Conservation (phyloP, 2,329 filamentous ascomycete species). For the Xylogone sp. region DNA sequence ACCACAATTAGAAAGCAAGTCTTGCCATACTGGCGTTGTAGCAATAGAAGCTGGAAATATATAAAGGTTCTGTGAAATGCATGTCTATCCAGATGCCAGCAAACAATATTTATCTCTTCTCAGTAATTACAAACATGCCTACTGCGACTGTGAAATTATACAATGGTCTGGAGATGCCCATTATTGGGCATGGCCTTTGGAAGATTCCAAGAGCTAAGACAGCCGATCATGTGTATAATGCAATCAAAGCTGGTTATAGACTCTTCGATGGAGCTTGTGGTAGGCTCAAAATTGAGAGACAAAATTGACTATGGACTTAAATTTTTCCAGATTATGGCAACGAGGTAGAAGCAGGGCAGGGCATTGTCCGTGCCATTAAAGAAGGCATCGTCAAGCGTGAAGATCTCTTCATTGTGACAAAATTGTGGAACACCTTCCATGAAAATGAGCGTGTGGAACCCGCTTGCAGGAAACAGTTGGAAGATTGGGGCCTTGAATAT, state of each 20-base stretch:
- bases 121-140: neutral
- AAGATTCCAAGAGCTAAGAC: slow-evolving; percentile 59
- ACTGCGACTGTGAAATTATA: slow-evolving; percentile 30
- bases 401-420: slow-evolving; percentile 89
- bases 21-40: no score
- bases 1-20: no score
- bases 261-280: slow-evolving; percentile 53
- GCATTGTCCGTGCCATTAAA: slow-evolving; percentile 73
- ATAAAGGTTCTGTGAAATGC: no score
- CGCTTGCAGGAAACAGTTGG: slow-evolving; percentile 72
- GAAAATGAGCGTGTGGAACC: slow-evolving; percentile 72
- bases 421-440: slow-evolving; percentile 93
- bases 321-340: slow-evolving; percentile 65
- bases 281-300: no score
- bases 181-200: slow-evolving; percentile 61
- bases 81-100: no score
- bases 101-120: no score
- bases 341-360: slow-evolving; percentile 73
- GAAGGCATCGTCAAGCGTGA: slow-evolving; percentile 78
- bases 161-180: slow-evolving; percentile 45
- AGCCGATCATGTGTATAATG: slow-evolving; percentile 60
- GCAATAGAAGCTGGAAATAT: no score
- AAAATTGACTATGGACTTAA: no score
- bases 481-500: slow-evolving; percentile 82
- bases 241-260: slow-evolving; percentile 52